Base-by-base conservation (phyloP, 306 rosid genomes). In the Styphnolobium japonicum region DNA sequence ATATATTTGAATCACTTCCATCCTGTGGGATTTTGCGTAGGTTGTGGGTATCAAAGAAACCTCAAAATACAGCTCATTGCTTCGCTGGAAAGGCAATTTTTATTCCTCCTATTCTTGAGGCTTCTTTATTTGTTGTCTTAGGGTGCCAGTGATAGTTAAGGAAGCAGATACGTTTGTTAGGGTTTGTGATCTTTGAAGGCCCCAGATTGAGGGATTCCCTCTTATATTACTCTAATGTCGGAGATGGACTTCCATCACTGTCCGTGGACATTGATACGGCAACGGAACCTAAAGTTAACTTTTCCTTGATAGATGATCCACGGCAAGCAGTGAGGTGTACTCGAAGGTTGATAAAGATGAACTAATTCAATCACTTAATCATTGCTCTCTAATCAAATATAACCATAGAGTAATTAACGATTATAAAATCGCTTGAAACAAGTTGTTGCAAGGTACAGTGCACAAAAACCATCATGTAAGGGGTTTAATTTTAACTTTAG, bases 1-100 rank as follows among this genome's bases (percentile, higher is more conserved):
- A 48, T 51, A 39, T 27, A 15, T n/a, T 29, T 69, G 12, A 15
- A 23, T 9, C 55, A 64, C 53, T 25, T 21, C 23, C 2, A 56
- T 85, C 80, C 43, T 78, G 34, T 66, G 58, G 81, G 82, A 61
- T 55, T 53, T 25, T 63, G 51, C 51, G 58, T 34, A 40, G 74
- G 42, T 68, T 18, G 61, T 55, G 57, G 76, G 76, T 57, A 25
- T 45, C 63, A 73, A 67, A 40, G 31, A 81, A 75, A 16, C 48
- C 7, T 60, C 15, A 58, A 25, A 71, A 16, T 74, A 84, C 73
- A 68, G 58, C 68, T 78, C 77, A 74, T 84, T 82, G 75, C 82
- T 77, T 64, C 68, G 37, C 52, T 83, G 78, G 67, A 83, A 65
- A 67, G 81, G 42, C 62, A 19, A 40, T 57, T 58, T 55, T 14